Evolutionary conservation across 148 eudicot genomes (phyloP).

Genomic region (Suaeda aralocaspica): DNA sequence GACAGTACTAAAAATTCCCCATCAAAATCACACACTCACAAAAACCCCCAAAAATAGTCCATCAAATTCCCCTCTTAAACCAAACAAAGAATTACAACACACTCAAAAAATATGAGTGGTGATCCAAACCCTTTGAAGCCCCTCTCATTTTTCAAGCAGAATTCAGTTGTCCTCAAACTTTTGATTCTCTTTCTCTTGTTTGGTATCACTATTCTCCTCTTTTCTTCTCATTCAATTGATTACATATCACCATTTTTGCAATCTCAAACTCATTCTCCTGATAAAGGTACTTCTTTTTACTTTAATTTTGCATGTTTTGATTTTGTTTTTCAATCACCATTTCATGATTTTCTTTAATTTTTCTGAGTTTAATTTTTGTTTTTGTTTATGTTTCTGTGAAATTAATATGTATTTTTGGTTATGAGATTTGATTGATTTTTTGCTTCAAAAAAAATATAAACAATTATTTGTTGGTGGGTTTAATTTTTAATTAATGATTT

Average conservation of each 20-base stretch:
- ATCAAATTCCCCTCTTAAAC: neutral
- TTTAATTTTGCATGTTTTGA: neutral
- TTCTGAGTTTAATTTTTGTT: too few relatives aligned
- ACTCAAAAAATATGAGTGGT: conserved; percentile 14
- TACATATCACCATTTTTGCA: conserved; percentile 26
- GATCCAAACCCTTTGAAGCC: conserved; percentile 24
- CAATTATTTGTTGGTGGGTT: too few relatives aligned
- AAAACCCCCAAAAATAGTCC: neutral
- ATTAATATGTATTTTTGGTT: too few relatives aligned
- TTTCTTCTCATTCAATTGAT: conserved; percentile 39
- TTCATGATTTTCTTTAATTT: neutral
- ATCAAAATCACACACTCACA: neutral
- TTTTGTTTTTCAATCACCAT: neutral
- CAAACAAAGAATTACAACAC: neutral
- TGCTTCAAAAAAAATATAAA: too few relatives aligned
- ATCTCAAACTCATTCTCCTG: conserved; percentile 15
- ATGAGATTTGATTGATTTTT: neutral
- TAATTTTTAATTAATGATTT: too few relatives aligned
- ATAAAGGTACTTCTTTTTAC: conserved; percentile 31
- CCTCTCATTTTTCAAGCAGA: conserved; percentile 33
- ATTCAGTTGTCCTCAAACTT: conserved; percentile 42
- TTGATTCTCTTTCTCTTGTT: conserved; percentile 39
- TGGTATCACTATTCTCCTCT: conserved; percentile 49
- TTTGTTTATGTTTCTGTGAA: too few relatives aligned
- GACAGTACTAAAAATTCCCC: too few relatives aligned